Conservation (phyloP, 768 basidiomycete species). For the Candolleomyces eurysporus region DNA sequence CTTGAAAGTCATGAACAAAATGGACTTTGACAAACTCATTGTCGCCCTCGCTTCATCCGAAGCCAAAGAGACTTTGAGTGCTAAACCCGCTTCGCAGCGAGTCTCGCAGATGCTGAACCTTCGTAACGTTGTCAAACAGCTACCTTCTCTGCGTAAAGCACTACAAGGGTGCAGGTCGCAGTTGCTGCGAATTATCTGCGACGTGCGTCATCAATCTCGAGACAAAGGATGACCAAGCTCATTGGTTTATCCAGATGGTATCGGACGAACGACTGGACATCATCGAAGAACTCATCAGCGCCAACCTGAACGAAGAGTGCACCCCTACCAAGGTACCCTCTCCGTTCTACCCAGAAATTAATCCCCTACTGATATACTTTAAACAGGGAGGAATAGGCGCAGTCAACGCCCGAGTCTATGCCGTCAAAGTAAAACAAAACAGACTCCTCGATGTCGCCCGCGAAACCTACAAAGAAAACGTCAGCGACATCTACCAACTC, state of each 20-base stretch:
- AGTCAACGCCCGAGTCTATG: constrained; percentile 83
- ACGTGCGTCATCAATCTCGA: constrained; percentile 36
- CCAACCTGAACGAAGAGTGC: constrained; percentile 72
- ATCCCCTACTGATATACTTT: not conserved
- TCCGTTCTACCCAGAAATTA: not conserved
- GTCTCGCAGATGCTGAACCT: constrained; percentile 80
- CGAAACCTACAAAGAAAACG: constrained; percentile 92
- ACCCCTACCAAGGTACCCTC: constrained; percentile 54
- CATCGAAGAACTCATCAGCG: constrained; percentile 58
- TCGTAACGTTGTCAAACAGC: constrained; percentile 63
- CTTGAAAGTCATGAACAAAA: constrained; percentile 67
- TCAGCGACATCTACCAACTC: constrained; percentile 80
- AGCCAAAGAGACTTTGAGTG: constrained; percentile 47
- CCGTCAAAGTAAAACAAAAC: constrained; percentile 80
- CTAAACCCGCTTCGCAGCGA: constrained; percentile 64
- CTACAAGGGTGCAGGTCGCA: constrained; percentile 56
- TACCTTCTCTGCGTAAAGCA: constrained; percentile 63
- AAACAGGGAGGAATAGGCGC: constrained; percentile 66
- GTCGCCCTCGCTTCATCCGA: constrained; percentile 66
- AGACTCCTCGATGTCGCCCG: constrained; percentile 90
- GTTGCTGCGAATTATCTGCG: constrained; percentile 59
- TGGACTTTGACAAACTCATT: constrained; percentile 89
- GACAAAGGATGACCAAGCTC: not conserved
- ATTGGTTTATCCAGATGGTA: constrained; percentile 51
- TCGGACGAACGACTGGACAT: constrained; percentile 66